These are phyloP conservation scores for Neurospora sp. DNA, from an alignment of 2,329 filamentous ascomycete species.

Conservation along the genomic window DNA sequence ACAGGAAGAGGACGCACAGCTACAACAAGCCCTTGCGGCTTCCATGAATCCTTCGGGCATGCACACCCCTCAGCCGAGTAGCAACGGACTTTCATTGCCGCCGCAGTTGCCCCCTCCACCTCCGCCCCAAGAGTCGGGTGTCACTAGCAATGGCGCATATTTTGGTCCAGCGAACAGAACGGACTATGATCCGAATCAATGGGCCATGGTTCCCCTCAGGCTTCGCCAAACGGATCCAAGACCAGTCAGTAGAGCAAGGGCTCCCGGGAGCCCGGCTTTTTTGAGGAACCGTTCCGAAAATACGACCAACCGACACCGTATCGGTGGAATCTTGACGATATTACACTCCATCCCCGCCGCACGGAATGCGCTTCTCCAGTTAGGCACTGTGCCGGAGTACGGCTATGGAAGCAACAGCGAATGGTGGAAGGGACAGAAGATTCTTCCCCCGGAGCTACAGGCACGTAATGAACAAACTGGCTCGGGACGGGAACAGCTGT, in stretches of 20 bases:
- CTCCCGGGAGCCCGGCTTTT: slow-evolving; percentile 38
- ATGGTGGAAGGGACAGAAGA: slow-evolving; percentile 52
- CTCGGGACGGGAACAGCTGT: slow-evolving; percentile 23
- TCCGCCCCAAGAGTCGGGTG: slow-evolving; percentile 39
- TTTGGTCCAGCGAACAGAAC: slow-evolving; percentile 51
- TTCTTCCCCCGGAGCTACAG: slow-evolving; percentile 30
- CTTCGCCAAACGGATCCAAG: slow-evolving; percentile 26
- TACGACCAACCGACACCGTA: slow-evolving; percentile 26
- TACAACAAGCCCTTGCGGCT: slow-evolving; percentile 45
- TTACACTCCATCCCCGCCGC: slow-evolving; percentile 49
- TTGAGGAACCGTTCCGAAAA: slow-evolving; percentile 29
- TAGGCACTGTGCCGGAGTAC: slow-evolving; percentile 25
- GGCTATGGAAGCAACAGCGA: slow-evolving; percentile 45
- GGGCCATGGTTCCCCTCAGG: slow-evolving; percentile 45
- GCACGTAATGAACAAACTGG: slow-evolving; percentile 21
- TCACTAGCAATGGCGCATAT: slow-evolving; percentile 32
- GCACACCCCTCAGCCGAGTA: slow-evolving; percentile 9
- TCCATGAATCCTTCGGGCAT: slow-evolving; percentile 44
- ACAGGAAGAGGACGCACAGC: slow-evolving; percentile 42
- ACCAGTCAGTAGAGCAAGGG: slow-evolving; percentile 35
- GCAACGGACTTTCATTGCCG: not conserved
- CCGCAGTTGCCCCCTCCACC: slow-evolving; percentile 27
- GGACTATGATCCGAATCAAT: slow-evolving; percentile 44
- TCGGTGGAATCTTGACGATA: slow-evolving; percentile 48
- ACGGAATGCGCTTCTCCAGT: slow-evolving; percentile 43